phyloP scores from a whole-genome alignment of 331 rosid species.

The Telfairia occidentalis region DNA sequence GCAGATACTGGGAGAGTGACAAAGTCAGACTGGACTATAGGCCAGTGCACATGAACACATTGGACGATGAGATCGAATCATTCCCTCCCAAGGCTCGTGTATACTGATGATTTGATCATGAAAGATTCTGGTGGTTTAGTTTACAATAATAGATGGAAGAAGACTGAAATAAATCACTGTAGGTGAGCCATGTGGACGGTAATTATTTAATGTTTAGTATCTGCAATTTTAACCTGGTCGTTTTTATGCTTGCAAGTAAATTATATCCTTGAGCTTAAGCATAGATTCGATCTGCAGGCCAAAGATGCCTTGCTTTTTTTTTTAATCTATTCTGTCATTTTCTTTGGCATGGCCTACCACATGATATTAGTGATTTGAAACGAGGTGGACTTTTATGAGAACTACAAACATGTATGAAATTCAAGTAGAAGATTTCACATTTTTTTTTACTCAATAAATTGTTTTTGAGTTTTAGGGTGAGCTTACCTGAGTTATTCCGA shows the following conservation, averaged over 20 bases:
- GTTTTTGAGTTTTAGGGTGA: background rate
- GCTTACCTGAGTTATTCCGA: background rate
- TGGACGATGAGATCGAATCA: conserved; percentile 76
- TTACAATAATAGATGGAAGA: background rate
- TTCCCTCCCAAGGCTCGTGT: conserved; percentile 98
- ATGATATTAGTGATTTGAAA: background rate
- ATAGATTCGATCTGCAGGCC: background rate
- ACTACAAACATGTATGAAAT: background rate
- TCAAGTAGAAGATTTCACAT: background rate
- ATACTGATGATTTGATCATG: conserved; percentile 28
- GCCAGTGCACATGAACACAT: conserved; percentile 85
- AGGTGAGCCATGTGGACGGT: background rate
- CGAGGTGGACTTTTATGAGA: background rate
- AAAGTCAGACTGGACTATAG: conserved; percentile 74
- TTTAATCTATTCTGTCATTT: background rate
- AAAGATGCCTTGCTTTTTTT: background rate
- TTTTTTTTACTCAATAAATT: conserved; percentile 2
- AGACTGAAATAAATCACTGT: background rate
- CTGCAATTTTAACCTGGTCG: background rate
- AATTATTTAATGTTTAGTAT: background rate
- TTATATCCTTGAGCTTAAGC: background rate
- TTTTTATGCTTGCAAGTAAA: background rate
- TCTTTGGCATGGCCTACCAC: conserved; percentile 6
- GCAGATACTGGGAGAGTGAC: conserved; percentile 81
- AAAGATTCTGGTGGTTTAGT: background rate